Conservation (phyloP, 148 eudicot genomes). For the Mesembryanthemum crystallinum region DNA sequence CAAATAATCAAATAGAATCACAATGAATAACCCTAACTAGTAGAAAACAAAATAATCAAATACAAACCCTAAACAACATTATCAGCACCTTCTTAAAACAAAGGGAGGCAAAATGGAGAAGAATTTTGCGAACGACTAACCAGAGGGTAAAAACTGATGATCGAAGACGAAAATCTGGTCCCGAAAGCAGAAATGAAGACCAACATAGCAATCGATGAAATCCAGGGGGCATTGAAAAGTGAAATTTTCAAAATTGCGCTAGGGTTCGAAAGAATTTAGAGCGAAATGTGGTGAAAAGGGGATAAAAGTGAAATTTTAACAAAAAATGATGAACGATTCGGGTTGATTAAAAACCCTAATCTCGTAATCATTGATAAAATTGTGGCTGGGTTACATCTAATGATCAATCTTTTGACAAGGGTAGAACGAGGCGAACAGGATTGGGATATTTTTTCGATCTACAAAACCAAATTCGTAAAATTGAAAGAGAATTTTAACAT, state of each 20-base stretch:
- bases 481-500: no score
- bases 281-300: not conserved
- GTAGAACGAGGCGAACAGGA: not conserved
- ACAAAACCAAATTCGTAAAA: not conserved
- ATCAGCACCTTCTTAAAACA: not conserved
- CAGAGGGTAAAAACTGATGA: constrained; percentile 26
- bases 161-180: constrained; percentile 25
- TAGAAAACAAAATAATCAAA: not conserved
- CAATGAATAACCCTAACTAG: not conserved
- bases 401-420: not conserved
- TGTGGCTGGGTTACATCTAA: constrained; percentile 1
- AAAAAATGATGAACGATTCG: constrained; percentile 1
- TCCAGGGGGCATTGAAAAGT: constrained; percentile 32
- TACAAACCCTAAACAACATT: not conserved
- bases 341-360: constrained; percentile 16
- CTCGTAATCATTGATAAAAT: constrained; percentile 23
- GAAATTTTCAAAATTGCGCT: constrained; percentile 7
- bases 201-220: constrained; percentile 34
- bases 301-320: constrained; percentile 14
- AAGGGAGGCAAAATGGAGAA: not conserved
- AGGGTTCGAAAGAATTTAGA: constrained; percentile 2
- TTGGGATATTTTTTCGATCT: not conserved
- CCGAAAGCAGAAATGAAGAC: constrained; percentile 32
- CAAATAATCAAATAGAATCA: not conserved
- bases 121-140: constrained; percentile 7